Base-by-base conservation (phyloP, 148 eudicot genomes). In the Vaccinium darrowii region DNA sequence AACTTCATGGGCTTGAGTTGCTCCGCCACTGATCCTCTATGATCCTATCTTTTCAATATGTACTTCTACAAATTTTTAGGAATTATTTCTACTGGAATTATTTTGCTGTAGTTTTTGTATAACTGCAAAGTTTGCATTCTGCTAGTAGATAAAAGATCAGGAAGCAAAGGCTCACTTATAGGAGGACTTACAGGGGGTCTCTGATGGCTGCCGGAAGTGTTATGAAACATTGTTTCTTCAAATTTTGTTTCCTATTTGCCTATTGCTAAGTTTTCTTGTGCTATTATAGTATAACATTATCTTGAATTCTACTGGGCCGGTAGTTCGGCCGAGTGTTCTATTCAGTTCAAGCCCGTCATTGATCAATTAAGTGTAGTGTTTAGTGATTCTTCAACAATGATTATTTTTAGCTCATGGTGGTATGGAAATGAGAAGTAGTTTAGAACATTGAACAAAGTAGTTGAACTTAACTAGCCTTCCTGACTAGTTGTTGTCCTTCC, bases 141-240 rank as follows among this genome's bases (percentile, higher is more conserved):
- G 39, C 16, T 11, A 25, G 16, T 15, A 69, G 39, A 69, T 69
- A 12, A 12, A 69, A 69, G 74, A 69, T 69, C 74, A 4, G 74
- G 74, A 69, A 69, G 74, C 74, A 69, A 69, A 69, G 74, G 74
- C 27, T 69, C 74, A 2, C 74, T 69, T 69, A 27, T 69, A 10
- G 74, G 74, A 69, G 74, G 74, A 69, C 16, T 69, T 25, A 69
- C 74, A 69, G 74, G 74, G 74, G 74, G 27, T 69, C 74, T 69
- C 74, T 69, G 16, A 69, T 69, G 74, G 74, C 74, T 69, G 74
- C 74, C 12, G 39, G 27, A 69, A 69, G 74, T 69, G 74, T 25
- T 69, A 10, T 69, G 19, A 54, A 54, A 54, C 39, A 69, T 6
- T 25, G 39, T 69, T 27, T n/a, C 13, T 69, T 69, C 36, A 25